Percentiles rank a stretch among this genome's conserved stretches.
These are phyloP conservation scores for Diaporthe vaccinii DNA, from an alignment of 2,329 filamentous ascomycete genomes.

Conservation along the genomic window DNA sequence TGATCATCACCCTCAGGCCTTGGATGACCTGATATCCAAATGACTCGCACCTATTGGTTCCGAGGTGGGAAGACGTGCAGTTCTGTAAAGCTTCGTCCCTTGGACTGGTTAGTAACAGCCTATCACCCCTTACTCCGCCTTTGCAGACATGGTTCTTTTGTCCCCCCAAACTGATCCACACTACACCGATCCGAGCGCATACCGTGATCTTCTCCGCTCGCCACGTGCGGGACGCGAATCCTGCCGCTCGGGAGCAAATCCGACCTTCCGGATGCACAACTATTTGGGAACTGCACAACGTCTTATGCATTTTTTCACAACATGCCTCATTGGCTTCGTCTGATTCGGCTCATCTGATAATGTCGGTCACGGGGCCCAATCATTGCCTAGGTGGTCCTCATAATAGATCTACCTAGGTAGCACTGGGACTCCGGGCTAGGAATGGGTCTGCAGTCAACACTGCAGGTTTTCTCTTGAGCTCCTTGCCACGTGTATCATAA, in stretches of 20 bases:
- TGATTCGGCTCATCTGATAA: no score
- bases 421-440: no score
- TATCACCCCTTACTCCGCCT: background rate
- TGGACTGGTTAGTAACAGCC: background rate
- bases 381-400: no score
- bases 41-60: background rate
- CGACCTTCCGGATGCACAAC: background rate
- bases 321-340: no score
- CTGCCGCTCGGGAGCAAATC: background rate
- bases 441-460: no score
- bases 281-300: background rate
- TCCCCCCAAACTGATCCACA: background rate
- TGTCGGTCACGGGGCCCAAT: no score
- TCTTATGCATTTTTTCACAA: no score
- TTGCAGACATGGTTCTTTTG: background rate
- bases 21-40: background rate
- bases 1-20: background rate
- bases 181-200: background rate
- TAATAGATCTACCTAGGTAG: no score
- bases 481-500: no score
- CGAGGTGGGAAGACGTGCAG: background rate
- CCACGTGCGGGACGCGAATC: background rate
- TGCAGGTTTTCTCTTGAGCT: no score
- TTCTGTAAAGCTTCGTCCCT: background rate
- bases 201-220: background rate